Base-by-base conservation (phyloP, 164 flowering plant genomes). In the Umbilicus rupestris region DNA sequence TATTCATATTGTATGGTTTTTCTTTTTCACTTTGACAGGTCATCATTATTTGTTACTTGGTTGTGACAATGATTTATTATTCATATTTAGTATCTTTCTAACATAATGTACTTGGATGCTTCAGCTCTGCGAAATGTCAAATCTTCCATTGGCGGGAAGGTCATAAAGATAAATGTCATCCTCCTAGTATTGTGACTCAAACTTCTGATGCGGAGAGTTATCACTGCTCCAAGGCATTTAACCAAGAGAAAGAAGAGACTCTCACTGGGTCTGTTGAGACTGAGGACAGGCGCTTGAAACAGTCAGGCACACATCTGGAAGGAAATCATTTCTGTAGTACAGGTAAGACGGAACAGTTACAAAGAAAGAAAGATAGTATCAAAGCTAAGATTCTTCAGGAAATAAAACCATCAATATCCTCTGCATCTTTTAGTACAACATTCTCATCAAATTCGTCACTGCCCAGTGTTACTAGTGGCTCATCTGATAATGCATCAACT, bases 401-500 rank as follows among this genome's bases (percentile, higher is more conserved):
- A 69, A 47, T 57, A 20, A 72, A 72, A 65, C 72, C 66, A 58
- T 58, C 69, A 28, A 42, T 41, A 65, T 62, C 65, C 39, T 20
- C 69, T 67, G 68, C 71, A 64, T 66, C 77, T 63, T 73, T 77
- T 7, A 52, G 60, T 42, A 31, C 71, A 62, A 65, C 77, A 11
- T 72, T 73, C 41, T 73, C 68, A 9, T 24, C 77, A 74, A 78
- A 76, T 60, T 75, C 73, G 47, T 72, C 75, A 35, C 10, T 74
- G 49, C 70, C 72, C 39, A 39, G 67, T 44, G n/a, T 30, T 39
- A 19, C 63, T 37, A 68, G 66, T 69, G 81, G 73, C 7, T 72
- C 72, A 62, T 75, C 74, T 64, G 79, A 73, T 73, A 77, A 79
- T 71, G 70, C 28, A 73, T 77, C 82, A 67, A 66, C 69, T 17